Evolutionary conservation across 169 alveolate species (phyloP).

Genomic region (Neospora caninum): DNA sequence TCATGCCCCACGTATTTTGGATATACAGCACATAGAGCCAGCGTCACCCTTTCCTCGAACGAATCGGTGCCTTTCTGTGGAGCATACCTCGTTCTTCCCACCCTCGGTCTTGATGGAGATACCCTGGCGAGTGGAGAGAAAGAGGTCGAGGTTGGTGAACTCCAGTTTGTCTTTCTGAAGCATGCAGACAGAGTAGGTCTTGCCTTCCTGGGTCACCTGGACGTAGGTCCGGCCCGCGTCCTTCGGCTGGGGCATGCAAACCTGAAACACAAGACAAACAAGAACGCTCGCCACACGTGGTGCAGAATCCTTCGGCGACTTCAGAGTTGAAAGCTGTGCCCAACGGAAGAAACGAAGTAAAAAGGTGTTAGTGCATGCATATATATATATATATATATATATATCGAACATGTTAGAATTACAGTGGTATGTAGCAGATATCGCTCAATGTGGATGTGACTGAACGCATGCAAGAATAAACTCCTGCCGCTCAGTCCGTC

Average conservation of each 20-base stretch:
- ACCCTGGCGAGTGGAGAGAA: constrained; percentile 83
- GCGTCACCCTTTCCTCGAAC: too few species aligned
- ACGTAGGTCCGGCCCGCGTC: constrained; percentile 85
- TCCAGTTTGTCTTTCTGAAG: constrained; percentile 88
- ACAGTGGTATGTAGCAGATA: too few species aligned
- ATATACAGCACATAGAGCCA: too few species aligned
- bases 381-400: too few species aligned
- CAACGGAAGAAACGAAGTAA: neutral
- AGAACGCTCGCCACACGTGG: neutral
- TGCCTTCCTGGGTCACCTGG: constrained; percentile 85
- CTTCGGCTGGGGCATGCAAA: constrained; percentile 88
- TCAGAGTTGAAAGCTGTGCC: neutral
- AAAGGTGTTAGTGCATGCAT: too few species aligned
- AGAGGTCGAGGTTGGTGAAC: constrained; percentile 86
- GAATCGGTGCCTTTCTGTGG: too few species aligned
- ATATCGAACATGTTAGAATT: too few species aligned
- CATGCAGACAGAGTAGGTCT: constrained; percentile 83
- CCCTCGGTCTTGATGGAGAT: constrained; percentile 84
- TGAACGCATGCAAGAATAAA: too few species aligned
- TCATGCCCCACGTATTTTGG: too few species aligned
- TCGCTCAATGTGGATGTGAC: too few species aligned
- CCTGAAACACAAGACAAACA: constrained; percentile 73
- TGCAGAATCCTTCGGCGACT: neutral
- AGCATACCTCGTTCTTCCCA: constrained; percentile 84
- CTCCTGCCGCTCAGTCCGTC: too few species aligned